Evolutionary conservation across 441 rosid species (phyloP), one percentile per base, ranked within the genome.

Genomic region (Pelargonium cotyledonis): DNA sequence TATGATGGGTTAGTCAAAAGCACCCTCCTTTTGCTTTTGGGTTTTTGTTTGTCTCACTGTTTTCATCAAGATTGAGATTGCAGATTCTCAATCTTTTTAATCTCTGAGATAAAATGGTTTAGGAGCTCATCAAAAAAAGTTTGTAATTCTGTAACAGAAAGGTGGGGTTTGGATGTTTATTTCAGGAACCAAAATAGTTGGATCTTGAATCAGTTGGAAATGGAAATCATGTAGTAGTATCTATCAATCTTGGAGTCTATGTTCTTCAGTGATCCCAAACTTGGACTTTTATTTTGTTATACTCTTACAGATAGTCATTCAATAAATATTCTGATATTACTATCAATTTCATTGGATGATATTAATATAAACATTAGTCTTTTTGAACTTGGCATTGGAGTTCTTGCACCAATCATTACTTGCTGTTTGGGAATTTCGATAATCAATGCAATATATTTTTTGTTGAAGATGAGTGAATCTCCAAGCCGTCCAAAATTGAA

Each of bases 391-490:
- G 8, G 61, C 61, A 55, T 15, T 53, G 60, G 60, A 16, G 19
- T 53, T 53, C 19, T 53, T 53, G 15, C 15, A 18, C 21, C n/a
- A 65, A 35, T 70, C 16, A 5, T 65, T 64, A 8, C 0, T 44
- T 58, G 55, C 70, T 62, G 63, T 15, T 60, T 66, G 15, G 65
- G 62, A 15, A 60, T 49, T 35, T 68, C 11, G 7, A 51, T 16
- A 51, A 51, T 15, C 18, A 16, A 8, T 55, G 21, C 6, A 55
- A 15, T 8, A 55, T 55, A 1, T 18, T 15, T 8, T 8, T 55
- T 55, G 29, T 68, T 26, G 67, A 35, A 35, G 6, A 90, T 93
- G 97, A 87, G 85, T 69, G 82, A 75, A 65, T 83, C 80, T 79
- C 74, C 71, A 38, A 69, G 72, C 4, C 23, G 29, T 63, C 77